A percentile compares a stretch with the other conserved stretches of the same genome.
Conservation (phyloP, 2,329 filamentous ascomycete genomes). For the Talaromyces sp. region DNA sequence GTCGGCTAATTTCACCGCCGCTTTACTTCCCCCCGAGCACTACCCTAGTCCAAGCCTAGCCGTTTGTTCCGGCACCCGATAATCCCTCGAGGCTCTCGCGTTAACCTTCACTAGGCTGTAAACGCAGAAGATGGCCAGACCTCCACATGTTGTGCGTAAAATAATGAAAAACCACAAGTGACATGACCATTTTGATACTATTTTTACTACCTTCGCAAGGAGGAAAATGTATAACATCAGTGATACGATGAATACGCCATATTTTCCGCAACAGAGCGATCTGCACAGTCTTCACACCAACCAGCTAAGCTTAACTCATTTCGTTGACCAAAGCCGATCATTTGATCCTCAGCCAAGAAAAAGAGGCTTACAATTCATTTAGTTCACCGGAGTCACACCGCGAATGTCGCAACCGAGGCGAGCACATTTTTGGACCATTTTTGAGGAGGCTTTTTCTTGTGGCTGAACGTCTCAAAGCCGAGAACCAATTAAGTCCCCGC, state of each 20-base stretch:
- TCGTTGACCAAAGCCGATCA: neutral
- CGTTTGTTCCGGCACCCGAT: neutral
- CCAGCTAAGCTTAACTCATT: neutral
- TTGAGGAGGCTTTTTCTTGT: neutral
- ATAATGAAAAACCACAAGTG: neutral
- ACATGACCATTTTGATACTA: neutral
- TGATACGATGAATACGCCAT: neutral
- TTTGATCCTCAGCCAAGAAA: slow-evolving; percentile 1
- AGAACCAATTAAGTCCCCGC: neutral
- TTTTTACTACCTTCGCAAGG: neutral
- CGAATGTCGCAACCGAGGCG: neutral
- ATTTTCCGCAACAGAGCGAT: neutral
- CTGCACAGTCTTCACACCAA: neutral
- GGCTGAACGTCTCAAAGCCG: neutral
- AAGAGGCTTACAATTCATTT: neutral
- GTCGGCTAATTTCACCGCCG: neutral
- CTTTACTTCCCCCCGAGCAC: neutral
- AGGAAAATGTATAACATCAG: neutral
- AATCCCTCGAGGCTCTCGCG: neutral
- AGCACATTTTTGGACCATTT: neutral
- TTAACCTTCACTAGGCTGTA: neutral
- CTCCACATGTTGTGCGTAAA: neutral
- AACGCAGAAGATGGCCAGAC: neutral
- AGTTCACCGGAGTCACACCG: neutral
- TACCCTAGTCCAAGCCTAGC: neutral